Conservation (phyloP, 2,329 filamentous ascomycete species). For the Waltergamsia citrina region DNA sequence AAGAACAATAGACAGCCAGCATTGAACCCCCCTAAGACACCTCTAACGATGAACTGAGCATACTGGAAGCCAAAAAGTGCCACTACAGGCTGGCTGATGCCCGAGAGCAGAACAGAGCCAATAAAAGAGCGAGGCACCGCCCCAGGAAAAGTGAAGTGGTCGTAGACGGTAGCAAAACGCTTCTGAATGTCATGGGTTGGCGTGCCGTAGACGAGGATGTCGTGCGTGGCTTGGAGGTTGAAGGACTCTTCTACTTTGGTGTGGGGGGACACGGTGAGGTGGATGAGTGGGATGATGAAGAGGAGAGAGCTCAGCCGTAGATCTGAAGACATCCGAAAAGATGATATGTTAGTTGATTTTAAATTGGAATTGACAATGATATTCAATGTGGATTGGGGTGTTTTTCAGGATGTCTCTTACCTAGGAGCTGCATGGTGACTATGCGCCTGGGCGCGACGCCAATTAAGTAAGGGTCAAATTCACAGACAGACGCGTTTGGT, state of each 20-base stretch:
- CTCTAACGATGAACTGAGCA: conserved; percentile 58
- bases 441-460: too few relatives aligned
- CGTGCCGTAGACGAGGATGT: conserved; percentile 74
- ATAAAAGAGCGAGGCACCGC: conserved; percentile 87
- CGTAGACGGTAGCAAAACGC: conserved; percentile 58
- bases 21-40: conserved; percentile 70
- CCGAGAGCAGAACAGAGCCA: conserved; percentile 68
- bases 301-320: conserved; percentile 15
- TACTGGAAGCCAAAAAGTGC: conserved; percentile 43
- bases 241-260: conserved; percentile 99
- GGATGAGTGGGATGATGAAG: conserved; percentile 53
- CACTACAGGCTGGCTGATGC: conserved; percentile 58
- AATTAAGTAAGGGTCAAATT: too few relatives aligned
- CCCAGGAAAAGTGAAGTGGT: conserved; percentile 85
- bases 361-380: too few relatives aligned
- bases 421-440: too few relatives aligned
- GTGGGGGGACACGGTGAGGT: conserved; percentile 71
- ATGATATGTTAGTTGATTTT: conserved; percentile 2
- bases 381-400: too few relatives aligned
- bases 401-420: too few relatives aligned
- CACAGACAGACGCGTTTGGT: too few relatives aligned
- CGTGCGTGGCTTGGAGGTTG: conserved; percentile 89
- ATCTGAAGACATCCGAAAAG: conserved; percentile 12
- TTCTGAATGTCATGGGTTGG: conserved; percentile 45
- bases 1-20: conserved; percentile 59